Base-by-base conservation (phyloP, 306 rosid genomes). In the Trifolium dubium region DNA sequence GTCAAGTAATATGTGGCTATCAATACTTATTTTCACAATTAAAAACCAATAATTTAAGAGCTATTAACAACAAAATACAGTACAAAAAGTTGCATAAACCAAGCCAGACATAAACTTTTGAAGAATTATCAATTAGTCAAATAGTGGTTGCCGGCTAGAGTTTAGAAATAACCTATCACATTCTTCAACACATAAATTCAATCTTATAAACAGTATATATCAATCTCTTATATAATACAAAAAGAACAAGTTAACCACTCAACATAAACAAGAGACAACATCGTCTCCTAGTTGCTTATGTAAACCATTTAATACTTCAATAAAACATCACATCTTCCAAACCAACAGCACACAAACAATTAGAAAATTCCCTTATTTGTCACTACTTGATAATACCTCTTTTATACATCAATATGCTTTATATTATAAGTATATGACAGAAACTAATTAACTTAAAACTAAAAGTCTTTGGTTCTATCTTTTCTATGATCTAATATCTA, bases 311-410 rank as follows among this genome's bases (percentile, higher is more conserved):
- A 82, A 68, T 62, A 43, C 84, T n/a, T 72, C 30, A 79, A 90
- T 75, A 79, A 86, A 86, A 87, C 95, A 87, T 78, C 89, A 86
- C 81, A 85, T 84, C 86, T 53, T 87, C 95, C 95, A 92, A 92
- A 83, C 67, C 15, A 86, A 80, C 95, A 89, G 91, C 93, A 82
- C 92, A 75, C 81, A 53, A 67, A 74, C 88, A 70, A 76, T 82
- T 82, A 80, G 81, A 88, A 88, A 84, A 88, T 91, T 84, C 98
- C 78, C 73, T 82, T 32, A 8, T n/a, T 86, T 88, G 97, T 91
- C 96, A 64, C 73, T 71, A 84, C 60, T 71, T 11, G 13, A 3
- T 4, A 56, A 56, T 56, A 9, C 12, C 60, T 49, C 18, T 46
- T 12, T 46, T 46, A 46, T 46, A 46, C 1, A 50, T 3, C 63